phyloP scores from a whole-genome alignment of 257 asterid species.

The Lavandula angustifolia region DNA sequence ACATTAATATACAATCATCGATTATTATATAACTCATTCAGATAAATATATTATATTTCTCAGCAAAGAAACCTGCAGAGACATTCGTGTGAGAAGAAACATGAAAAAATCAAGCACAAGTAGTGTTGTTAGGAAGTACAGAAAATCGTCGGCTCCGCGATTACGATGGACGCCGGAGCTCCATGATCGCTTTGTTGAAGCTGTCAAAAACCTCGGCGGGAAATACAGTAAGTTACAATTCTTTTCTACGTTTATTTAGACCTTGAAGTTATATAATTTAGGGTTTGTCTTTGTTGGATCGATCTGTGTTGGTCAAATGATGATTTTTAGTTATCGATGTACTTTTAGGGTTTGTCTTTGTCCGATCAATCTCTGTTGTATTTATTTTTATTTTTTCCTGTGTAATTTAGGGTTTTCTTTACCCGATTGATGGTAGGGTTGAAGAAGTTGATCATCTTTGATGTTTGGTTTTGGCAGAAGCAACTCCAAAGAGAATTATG shows the following conservation, averaged over 20 bases:
- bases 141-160: constrained; percentile 42
- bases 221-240: constrained; percentile 34
- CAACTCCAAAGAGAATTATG: constrained; percentile 57
- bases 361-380: too few species aligned
- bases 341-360: too few species aligned
- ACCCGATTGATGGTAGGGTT: neutral
- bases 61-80: constrained; percentile 4
- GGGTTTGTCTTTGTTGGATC: neutral
- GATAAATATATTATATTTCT: neutral
- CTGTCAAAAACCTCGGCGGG: constrained; percentile 47
- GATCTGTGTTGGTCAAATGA: neutral
- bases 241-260: neutral
- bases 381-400: too few species aligned
- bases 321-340: too few species aligned
- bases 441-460: neutral
- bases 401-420: too few species aligned
- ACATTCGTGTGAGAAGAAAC: constrained; percentile 4
- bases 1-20: constrained; percentile 19
- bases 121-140: constrained; percentile 47
- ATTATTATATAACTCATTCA: neutral
- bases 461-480: constrained; percentile 34
- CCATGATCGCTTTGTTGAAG: constrained; percentile 44
- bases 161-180: constrained; percentile 53
- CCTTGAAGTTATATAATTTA: neutral
- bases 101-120: constrained; percentile 18